Conservation (phyloP, 164 flowering plant species). For the Taxillus chinensis region DNA sequence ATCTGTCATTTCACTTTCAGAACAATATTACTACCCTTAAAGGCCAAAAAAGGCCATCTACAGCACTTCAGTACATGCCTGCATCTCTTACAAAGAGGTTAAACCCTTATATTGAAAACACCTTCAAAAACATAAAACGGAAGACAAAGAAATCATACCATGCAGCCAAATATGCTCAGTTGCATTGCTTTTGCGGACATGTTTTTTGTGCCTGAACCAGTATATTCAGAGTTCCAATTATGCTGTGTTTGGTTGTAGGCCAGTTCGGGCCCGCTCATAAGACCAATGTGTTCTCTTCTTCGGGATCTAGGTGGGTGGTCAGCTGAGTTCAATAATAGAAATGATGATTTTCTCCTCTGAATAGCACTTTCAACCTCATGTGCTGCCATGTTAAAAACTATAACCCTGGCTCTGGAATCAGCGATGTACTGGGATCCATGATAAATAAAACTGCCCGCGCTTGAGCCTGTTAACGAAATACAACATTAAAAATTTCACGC, state of each 20-base stretch:
- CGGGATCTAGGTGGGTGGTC: constrained; percentile 37
- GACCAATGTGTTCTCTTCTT: constrained; percentile 49
- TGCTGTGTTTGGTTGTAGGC: constrained; percentile 24
- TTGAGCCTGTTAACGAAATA: constrained; percentile 25
- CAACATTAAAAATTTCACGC: background rate
- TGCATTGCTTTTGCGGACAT: constrained; percentile 61
- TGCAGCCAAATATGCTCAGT: constrained; percentile 67
- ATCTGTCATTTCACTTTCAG: too few relatives aligned
- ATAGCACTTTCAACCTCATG: constrained; percentile 33
- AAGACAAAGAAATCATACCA: constrained; percentile 24
- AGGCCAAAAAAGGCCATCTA: too few relatives aligned
- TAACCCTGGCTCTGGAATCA: constrained; percentile 76
- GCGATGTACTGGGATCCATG: constrained; percentile 47
- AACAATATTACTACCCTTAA: too few relatives aligned
- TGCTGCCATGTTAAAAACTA: constrained; percentile 50
- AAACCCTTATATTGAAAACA: too few relatives aligned
- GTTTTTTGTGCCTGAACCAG: constrained; percentile 20
- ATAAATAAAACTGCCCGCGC: constrained; percentile 37
- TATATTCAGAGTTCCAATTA: constrained; percentile 19
- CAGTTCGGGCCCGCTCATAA: constrained; percentile 87
- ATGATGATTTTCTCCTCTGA: constrained; percentile 38
- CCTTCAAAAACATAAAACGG: too few relatives aligned
- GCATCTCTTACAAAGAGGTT: too few relatives aligned
- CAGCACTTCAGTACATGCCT: too few relatives aligned
- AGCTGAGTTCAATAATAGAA: constrained; percentile 23